Conservation (phyloP, 805 yeast species). For the Candida michaelii region DNA sequence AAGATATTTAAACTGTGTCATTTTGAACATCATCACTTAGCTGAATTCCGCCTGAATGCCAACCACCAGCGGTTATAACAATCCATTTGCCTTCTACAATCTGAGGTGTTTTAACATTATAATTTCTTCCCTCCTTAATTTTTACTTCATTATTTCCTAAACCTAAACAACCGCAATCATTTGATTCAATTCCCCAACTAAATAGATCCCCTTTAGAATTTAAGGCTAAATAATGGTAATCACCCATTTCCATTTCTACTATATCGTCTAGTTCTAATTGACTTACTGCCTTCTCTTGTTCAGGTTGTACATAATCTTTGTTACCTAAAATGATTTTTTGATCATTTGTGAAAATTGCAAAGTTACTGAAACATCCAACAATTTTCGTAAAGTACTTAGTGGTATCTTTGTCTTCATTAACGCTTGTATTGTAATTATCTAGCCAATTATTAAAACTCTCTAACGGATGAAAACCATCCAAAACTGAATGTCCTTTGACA, state of each 20-base stretch:
- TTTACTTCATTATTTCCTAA: conserved; percentile 33
- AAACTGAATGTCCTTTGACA: conserved; percentile 13
- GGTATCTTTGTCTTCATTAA: conserved; percentile 18
- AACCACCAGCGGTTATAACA: conserved; percentile 71
- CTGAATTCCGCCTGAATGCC: conserved; percentile 71
- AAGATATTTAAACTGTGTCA: too few species aligned
- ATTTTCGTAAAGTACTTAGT: conserved; percentile 42
- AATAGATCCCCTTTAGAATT: conserved; percentile 54
- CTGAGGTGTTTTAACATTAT: conserved; percentile 7
- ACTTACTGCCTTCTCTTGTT: conserved; percentile 37
- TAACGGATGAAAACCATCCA: conserved; percentile 11
- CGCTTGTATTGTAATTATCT: conserved; percentile 17
- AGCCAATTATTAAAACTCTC: conserved; percentile 28
- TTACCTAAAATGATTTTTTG: conserved; percentile 45
- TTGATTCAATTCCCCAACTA: conserved; percentile 70
- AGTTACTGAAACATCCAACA: conserved; percentile 52
- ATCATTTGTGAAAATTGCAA: conserved; percentile 56
- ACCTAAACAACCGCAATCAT: conserved; percentile 69
- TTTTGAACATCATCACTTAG: neutral
- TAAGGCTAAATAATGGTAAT: conserved; percentile 68
- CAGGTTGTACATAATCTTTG: neutral
- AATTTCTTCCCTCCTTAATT: conserved; percentile 22
- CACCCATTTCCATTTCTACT: conserved; percentile 64
- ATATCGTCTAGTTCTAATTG: conserved; percentile 28
- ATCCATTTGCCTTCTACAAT: conserved; percentile 44